Evolutionary conservation across 129 eudicot species (phyloP).

Genomic region (Ambrosia trifida): DNA sequence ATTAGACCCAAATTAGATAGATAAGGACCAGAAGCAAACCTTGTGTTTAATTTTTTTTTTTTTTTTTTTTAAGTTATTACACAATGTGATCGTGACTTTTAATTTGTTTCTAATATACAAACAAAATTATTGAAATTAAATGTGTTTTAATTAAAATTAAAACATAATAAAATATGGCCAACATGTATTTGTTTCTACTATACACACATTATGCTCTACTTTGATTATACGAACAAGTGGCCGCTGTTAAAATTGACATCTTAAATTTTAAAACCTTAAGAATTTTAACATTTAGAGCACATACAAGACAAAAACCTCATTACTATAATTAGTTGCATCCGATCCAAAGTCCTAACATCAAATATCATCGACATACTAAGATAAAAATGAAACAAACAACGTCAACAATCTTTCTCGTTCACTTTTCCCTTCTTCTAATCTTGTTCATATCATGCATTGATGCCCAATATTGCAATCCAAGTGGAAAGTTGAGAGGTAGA

Average conservation of each 20-base stretch:
- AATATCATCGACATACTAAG: neutral
- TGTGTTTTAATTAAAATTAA: neutral
- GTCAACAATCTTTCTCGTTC: neutral
- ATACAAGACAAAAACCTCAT: neutral
- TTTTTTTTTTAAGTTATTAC: neutral
- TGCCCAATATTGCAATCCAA: slow-evolving; percentile 30
- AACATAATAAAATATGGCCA: neutral
- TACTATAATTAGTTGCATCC: neutral
- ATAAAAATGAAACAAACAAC: slow-evolving; percentile 18
- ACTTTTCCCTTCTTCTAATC: neutral
- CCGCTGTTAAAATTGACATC: neutral
- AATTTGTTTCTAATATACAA: too few relatives aligned
- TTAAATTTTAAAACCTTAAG: neutral
- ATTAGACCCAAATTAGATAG: neutral
- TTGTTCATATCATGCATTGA: slow-evolving; percentile 8
- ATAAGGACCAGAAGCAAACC: neutral
- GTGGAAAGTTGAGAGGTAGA: slow-evolving; percentile 29
- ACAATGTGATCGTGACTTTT: neutral
- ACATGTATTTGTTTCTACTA: neutral
- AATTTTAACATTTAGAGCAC: slow-evolving; percentile 9
- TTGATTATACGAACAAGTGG: neutral
- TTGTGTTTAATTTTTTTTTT: too few relatives aligned
- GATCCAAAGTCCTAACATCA: neutral
- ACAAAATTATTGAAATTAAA: neutral
- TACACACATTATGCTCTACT: neutral